Base-by-base conservation (phyloP, 257 asterid species). In the Solanum clarkiae region DNA sequence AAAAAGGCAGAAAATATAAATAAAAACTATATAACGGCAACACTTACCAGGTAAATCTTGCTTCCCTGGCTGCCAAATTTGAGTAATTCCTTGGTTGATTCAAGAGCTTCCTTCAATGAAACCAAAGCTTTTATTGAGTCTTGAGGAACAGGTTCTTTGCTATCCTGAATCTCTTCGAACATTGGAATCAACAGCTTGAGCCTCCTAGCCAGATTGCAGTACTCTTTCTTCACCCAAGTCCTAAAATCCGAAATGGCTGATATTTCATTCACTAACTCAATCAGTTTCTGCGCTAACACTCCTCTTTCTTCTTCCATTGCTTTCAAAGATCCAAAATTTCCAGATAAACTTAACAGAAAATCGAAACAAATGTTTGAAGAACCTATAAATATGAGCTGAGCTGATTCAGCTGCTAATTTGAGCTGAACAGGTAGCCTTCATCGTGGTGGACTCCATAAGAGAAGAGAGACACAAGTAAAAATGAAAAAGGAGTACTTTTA, bases 91-190 rank as follows among this genome's bases (percentile, higher is more conserved):
- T 89, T 93, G 26, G 99, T 95, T n/a, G 95, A 92, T 84, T 92
- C 92, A 12, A 97, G 95, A 54, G 97, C 92, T 47, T 51, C 70
- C 20, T 86, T 84, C 62, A 94, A 88, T 9, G 90, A 87, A 85
- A 88, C 77, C 69, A 97, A 88, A 7, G 95, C 94, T 59, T 80
- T 80, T 24, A 92, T 68, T 4, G 95, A 90, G 1, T 88, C 94
- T 8, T 82, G 86, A 5, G 97, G 96, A 20, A 97, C 60, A 51
- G 86, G 71, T 82, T 92, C 94, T 77, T 91, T 93, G 88, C 91
- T 88, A 72, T 97, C 99, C 22, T 95, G 94, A 90, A 95, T 94
- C 89, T 97, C 99, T 84, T 97, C 99, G 81, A 97, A 97, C 98
- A 97, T 86, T 77, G 99, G 99, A 81, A 94, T 92, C 92, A 97